Evolutionary conservation across 2,329 filamentous ascomycete genomes (phyloP), one percentile per base, ranked within the genome.

Genomic region (Penicillium sp.): DNA sequence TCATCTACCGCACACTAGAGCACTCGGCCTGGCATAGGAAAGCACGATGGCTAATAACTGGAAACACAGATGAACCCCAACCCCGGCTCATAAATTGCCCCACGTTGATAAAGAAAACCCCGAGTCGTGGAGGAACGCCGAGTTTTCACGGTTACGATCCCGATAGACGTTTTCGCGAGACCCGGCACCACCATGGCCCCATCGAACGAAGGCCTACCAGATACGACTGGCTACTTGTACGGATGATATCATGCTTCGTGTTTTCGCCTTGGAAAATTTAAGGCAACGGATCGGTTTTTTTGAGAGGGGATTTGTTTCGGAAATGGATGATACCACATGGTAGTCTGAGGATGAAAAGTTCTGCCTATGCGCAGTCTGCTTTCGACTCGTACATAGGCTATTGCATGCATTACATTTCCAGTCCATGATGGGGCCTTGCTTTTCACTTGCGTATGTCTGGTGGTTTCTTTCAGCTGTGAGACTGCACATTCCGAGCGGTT

Each of bases 1-100:
- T 11, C 26, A 27, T n/a, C 12, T n/a, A 11, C 25, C 25, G 6
- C 10, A n/a, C 25, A 27, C 26, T 29, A 15, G 16, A 13, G 29
- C 16, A 34, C 27, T 31, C 47, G 44, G 33, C 26, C 18, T 6
- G 29, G 30, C 27, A 12, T 20, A 13, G 23, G n/a, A 34, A 25
- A 38, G 44, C 15, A 36, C 22, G 26, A 39, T 44, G 36, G 42
- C 51, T 54, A 37, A 54, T 47, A 31, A 33, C 28, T 13, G 14
- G 38, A 39, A 12, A 20, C 41, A 41, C 52, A 85, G 84, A 89
- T 89, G 84, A 89, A 89, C 80, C 83, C 84, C 70, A 87, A 87
- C 79, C 84, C 84, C 62, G 80, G 79, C 67, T 66, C 79, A 60
- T 86, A 84, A 73, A 60, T 45, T 48, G 44, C 41, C 28, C 41